Base-by-base conservation (phyloP, 192 early-diverging fungal species). In the Chytriomyces sp. region DNA sequence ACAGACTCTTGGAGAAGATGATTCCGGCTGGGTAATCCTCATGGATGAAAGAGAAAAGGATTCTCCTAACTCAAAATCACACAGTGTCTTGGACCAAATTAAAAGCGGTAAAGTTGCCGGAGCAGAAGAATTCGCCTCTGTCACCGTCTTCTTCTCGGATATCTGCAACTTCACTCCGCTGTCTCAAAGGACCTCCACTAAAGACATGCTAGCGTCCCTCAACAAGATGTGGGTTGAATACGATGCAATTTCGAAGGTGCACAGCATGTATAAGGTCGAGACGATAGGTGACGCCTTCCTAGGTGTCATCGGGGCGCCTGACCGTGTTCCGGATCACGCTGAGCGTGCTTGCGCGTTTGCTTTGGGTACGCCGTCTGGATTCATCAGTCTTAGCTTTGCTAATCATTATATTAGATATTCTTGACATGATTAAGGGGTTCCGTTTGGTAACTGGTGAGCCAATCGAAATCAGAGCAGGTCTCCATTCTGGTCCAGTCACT, bases 191-290 rank as follows among this genome's bases (percentile, higher is more conserved):
- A 78, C 79, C 28, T 74, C 72, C 54, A 77, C 82, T 34, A 72
- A 75, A 49, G 82, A 83, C 36, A 80, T 83, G 76, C 64, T 83
- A 14, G 73, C 59, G 8, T 76, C 77, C 30, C 70, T 83, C 40
- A 77, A 83, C 60, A 71, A 66, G 12, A 82, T 83, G 39, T 83
- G 79, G 79, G 22, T 61, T 7, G 60, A 81, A 41, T 81, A 79
- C 68, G 82, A 83, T 52, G 75, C 63, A 36, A 81, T 83, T 59
- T 74, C 76, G 4, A 76, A 75, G 56, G 56, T 52, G 30, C 64
- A 71, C 31, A 72, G 77, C 31, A 69, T 83, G 53, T 83, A 81
- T 70, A 83, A 83, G 59, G 79, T 83, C 2, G 82, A 83, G 52
- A 83, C 82, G 4, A 83, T 83, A 53, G 82, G 82, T 7, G 76